Evolutionary conservation across 2,329 filamentous ascomycete species (phyloP).

Genomic region (Alternaria sp.): DNA sequence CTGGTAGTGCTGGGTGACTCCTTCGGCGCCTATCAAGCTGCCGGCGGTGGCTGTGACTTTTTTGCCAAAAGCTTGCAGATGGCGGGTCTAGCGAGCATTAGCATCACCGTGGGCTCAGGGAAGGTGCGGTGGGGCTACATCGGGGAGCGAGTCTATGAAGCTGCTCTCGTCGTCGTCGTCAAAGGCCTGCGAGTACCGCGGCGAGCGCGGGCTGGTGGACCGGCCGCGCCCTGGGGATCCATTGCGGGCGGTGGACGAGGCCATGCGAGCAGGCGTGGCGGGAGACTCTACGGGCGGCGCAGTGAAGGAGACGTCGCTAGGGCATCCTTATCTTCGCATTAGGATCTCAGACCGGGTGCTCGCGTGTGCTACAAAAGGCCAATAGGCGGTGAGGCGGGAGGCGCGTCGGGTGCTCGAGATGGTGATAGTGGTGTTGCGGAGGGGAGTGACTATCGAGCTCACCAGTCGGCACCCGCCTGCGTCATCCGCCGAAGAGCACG

Average conservation of each 20-base stretch:
- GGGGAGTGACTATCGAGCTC: conserved; percentile 5
- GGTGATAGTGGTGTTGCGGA: not conserved
- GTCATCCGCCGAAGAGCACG: conserved; percentile 26
- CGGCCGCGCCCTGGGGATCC: conserved; percentile 39
- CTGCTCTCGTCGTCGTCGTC: conserved; percentile 40
- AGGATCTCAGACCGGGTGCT: not conserved
- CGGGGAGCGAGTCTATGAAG: conserved; percentile 41
- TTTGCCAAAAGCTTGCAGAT: conserved; percentile 88
- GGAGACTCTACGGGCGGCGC: conserved; percentile 1
- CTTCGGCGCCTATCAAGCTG: conserved; percentile 75
- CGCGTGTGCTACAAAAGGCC: not conserved
- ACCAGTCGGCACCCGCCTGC: conserved; percentile 20
- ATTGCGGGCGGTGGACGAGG: conserved; percentile 35
- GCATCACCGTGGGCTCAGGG: conserved; percentile 11
- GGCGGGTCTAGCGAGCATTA: conserved; percentile 68
- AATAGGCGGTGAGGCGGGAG: conserved; percentile 4
- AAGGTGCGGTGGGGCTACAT: conserved; percentile 27
- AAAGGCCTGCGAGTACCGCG: conserved; percentile 26
- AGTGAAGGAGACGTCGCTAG: conserved; percentile 4
- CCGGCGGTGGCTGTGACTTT: conserved; percentile 94
- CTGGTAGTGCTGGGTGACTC: conserved; percentile 73
- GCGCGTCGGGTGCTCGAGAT: conserved; percentile 6
- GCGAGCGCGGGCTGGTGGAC: conserved; percentile 21
- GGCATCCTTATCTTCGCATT: conserved; percentile 11
- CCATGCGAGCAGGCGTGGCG: conserved; percentile 30